These are phyloP conservation scores for Monosporascus cannonballus DNA, from an alignment of 2,329 filamentous ascomycete genomes.

Conservation along the genomic window DNA sequence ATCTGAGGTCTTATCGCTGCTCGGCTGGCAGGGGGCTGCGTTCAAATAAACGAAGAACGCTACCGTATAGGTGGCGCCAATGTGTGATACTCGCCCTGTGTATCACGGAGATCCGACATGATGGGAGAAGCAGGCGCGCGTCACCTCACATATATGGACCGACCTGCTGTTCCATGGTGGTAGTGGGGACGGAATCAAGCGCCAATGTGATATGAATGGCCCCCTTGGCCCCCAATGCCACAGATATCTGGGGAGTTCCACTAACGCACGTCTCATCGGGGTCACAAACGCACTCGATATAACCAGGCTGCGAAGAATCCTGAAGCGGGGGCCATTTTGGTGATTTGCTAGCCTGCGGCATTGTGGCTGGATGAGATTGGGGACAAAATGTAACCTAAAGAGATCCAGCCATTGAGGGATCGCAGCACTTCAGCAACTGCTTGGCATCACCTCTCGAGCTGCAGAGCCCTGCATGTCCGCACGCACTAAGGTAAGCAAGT, in stretches of 20 bases:
- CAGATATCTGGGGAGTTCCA: no score
- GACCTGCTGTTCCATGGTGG: no score
- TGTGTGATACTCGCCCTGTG: no score
- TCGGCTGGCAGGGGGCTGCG: neutral
- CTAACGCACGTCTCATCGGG: no score
- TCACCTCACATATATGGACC: no score
- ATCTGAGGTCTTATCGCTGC: neutral
- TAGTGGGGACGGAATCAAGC: no score
- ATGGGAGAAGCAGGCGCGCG: no score
- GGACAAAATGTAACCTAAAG: constrained; percentile 9
- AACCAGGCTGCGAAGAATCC: neutral
- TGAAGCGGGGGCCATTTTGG: neutral
- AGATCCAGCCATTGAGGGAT: constrained; percentile 11
- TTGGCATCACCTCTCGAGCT: constrained; percentile 8
- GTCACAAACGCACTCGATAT: no score
- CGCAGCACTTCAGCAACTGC: constrained; percentile 11
- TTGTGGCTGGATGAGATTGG: constrained; percentile 1
- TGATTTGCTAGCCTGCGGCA: neutral
- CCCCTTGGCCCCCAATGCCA: no score
- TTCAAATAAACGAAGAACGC: neutral
- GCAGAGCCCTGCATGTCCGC: constrained; percentile 12
- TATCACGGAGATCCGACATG: no score
- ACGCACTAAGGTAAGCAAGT: constrained; percentile 1
- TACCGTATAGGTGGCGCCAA: neutral
- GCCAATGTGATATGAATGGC: no score